Evolutionary conservation across 1,284 basidiomycete genomes (phyloP), one percentile per base, ranked within the genome.

Genomic region (Neolentinus lepideus): DNA sequence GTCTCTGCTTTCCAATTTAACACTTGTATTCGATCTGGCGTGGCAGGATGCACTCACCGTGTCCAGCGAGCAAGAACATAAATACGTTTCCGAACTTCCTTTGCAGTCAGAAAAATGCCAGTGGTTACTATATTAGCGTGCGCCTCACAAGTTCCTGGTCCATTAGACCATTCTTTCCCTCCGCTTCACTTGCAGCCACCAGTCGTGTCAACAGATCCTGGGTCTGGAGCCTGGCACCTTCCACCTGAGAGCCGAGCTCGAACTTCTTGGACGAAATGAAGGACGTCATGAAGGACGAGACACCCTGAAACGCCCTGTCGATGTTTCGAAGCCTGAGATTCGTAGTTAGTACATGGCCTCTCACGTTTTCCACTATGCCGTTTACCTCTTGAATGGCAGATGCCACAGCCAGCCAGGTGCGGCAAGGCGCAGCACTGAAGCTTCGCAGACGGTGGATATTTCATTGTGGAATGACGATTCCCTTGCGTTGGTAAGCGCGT

Each of bases 1-100:
- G 73, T 77, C 58, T 73, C 67, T 55, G 12, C 31, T 14, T 24
- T 3, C 14, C 35, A 19, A 22, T 21, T 29, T n/a, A 24, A 6
- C n/a, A 27, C 22, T 38, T 21, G 9, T 46, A 11, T 11, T 36
- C 19, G 14, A 11, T 38, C 29, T 24, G 48, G 8, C n/a, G 27
- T 22, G 22, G 11, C 16, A 6, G 24, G 10, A 35, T 43, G 3
- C 19, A 9, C 52, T 27, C 25, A 55, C 57, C 59, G 46, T 60
- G 59, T 9, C 59, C 59, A 27, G 58, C 59, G 43, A 57, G 57
- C 46, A 60, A 36, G 36, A 60, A 46, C 25, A 58, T 36, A 52
- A 60, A 60, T 3, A 57, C 57, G 43, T 61, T 59, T 25, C 60
- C 60, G 11, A 52, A 52, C 59, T 60, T 26, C 21, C 6, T 16